Percentiles rank a stretch among this genome's conserved stretches.
These are phyloP conservation scores for Dillenia turbinata DNA, from an alignment of 164 flowering plant genomes.

Conservation along the genomic window DNA sequence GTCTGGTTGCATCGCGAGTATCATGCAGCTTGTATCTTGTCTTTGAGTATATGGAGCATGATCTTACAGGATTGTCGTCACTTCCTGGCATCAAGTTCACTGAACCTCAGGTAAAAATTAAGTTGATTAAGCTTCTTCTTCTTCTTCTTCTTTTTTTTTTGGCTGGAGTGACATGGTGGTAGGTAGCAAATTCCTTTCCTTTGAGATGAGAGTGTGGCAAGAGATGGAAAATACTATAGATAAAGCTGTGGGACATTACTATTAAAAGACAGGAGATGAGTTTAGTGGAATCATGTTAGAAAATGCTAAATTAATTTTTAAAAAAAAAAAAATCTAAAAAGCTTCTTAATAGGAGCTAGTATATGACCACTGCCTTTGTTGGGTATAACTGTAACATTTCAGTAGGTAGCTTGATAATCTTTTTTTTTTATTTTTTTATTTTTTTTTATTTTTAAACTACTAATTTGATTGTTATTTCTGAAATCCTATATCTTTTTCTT, in stretches of 20 bases:
- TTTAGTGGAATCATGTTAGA: no score
- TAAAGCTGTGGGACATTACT: no score
- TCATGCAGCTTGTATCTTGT: constrained; percentile 56
- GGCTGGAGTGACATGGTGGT: no score
- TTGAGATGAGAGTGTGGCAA: no score
- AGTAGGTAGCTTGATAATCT: background rate
- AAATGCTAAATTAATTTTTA: background rate
- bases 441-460: background rate
- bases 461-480: no score
- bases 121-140: no score
- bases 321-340: background rate
- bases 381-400: no score
- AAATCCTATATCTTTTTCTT: background rate
- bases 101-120: constrained; percentile 52
- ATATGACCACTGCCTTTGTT: no score
- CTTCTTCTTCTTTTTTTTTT: no score
- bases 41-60: constrained; percentile 80
- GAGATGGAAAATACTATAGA: no score
- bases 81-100: constrained; percentile 52
- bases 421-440: constrained; percentile 1
- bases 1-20: constrained; percentile 43
- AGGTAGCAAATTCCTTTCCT: no score
- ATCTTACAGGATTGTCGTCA: constrained; percentile 61
- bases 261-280: no score
- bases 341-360: background rate